Percentiles rank a stretch among this genome's conserved stretches.
These are phyloP conservation scores for Pseudocercospora cruenta DNA, from an alignment of 2,329 filamentous ascomycete genomes.

Conservation along the genomic window DNA sequence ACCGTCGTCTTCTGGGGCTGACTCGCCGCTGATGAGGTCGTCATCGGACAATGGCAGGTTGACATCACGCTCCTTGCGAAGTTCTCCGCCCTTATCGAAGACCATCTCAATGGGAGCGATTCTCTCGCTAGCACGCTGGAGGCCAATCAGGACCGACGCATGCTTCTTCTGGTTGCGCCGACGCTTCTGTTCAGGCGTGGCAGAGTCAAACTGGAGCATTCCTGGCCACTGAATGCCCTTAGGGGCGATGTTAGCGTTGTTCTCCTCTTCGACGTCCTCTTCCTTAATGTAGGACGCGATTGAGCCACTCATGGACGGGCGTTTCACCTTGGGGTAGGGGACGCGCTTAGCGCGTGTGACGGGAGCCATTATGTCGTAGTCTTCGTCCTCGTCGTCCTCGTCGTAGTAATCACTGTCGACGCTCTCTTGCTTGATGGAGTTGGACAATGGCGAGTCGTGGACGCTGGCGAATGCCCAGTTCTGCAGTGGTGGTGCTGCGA, in stretches of 20 bases:
- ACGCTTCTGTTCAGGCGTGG: constrained; percentile 71
- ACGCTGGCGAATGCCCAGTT: constrained; percentile 37
- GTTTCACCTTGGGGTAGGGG: constrained; percentile 10
- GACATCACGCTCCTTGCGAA: constrained; percentile 49
- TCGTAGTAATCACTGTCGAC: constrained; percentile 31
- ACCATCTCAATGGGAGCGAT: constrained; percentile 69
- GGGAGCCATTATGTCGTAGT: constrained; percentile 15
- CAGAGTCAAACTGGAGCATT: constrained; percentile 81
- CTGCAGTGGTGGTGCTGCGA: constrained; percentile 42
- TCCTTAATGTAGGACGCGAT: constrained; percentile 26
- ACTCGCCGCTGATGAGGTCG: constrained; percentile 39
- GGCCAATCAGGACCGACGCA: constrained; percentile 67
- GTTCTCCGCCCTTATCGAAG: constrained; percentile 53
- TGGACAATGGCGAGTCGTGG: constrained; percentile 18
- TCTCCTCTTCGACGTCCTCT: constrained; percentile 39
- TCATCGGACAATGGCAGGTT: constrained; percentile 48
- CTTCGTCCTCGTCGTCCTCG: constrained; percentile 29
- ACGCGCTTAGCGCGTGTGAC: constrained; percentile 10
- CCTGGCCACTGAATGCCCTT: constrained; percentile 77
- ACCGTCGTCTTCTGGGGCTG: constrained; percentile 35
- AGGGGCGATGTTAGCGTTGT: constrained; percentile 53
- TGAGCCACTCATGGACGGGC: constrained; percentile 18
- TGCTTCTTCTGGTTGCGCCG: constrained; percentile 80
- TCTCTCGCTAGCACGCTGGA: constrained; percentile 65
- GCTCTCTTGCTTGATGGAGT: constrained; percentile 35